phyloP scores from a whole-genome alignment of 2,329 filamentous ascomycete species.

The Elsinoe batatas region DNA sequence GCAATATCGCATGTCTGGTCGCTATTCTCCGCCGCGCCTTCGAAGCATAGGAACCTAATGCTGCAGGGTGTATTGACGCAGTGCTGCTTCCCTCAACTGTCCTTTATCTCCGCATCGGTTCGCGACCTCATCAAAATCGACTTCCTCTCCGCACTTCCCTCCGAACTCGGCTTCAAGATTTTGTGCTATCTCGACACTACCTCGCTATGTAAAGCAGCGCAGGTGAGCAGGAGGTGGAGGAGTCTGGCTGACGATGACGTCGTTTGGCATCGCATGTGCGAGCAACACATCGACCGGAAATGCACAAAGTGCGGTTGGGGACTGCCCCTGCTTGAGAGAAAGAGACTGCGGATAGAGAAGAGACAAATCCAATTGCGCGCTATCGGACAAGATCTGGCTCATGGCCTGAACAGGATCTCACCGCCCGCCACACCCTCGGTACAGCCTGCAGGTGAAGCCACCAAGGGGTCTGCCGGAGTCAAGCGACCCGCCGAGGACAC shows the following conservation, averaged over 20 bases:
- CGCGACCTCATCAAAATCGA: conserved; percentile 96
- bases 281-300: conserved; percentile 89
- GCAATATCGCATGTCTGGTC: conserved; percentile 97
- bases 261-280: conserved; percentile 97
- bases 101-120: conserved; percentile 80
- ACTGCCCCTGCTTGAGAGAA: conserved; percentile 77
- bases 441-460: conserved; percentile 22
- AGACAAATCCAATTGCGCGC: conserved; percentile 67
- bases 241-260: conserved; percentile 91
- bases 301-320: conserved; percentile 96
- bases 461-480: conserved; percentile 12
- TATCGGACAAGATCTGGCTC: conserved; percentile 47
- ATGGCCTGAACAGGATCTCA: conserved; percentile 32
- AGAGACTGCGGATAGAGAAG: conserved; percentile 77
- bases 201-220: conserved; percentile 88
- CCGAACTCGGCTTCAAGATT: conserved; percentile 88
- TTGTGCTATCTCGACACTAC: conserved; percentile 86
- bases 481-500: conserved; percentile 15
- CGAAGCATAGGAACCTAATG: conserved; percentile 92
- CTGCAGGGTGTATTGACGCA: conserved; percentile 91
- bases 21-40: conserved; percentile 86
- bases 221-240: conserved; percentile 84
- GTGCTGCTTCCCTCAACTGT: conserved; percentile 95
- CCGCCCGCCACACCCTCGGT: conserved; percentile 41
- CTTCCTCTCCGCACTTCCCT: conserved; percentile 78